Evolutionary conservation across 225 moss, liverwort and hornwort species (phyloP).

Genomic region (Lunularia cruciata): DNA sequence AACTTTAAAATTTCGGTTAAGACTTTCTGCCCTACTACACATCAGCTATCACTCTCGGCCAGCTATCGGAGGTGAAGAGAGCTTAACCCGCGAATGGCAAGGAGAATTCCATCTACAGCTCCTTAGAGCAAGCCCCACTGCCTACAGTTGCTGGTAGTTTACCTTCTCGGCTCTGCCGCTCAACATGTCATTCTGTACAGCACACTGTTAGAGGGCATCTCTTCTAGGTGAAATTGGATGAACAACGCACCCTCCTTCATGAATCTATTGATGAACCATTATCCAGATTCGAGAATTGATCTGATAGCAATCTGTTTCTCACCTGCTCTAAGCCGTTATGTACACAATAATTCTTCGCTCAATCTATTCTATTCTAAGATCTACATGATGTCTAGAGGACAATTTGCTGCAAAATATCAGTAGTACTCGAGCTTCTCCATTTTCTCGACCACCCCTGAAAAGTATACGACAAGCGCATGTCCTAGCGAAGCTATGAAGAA

Average conservation of each 20-base stretch:
- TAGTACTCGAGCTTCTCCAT: conserved; percentile 13
- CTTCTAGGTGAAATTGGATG: not conserved
- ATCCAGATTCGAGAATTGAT: not conserved
- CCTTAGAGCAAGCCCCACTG: too few relatives aligned
- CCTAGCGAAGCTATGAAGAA: conserved; percentile 1
- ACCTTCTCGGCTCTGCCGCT: too few relatives aligned
- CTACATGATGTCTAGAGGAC: not conserved
- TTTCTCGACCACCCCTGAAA: conserved; percentile 2
- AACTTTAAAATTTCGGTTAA: not conserved
- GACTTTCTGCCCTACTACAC: too few relatives aligned
- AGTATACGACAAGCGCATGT: not conserved
- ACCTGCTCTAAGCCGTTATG: not conserved
- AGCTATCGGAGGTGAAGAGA: too few relatives aligned
- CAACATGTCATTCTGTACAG: too few relatives aligned
- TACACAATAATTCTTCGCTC: not conserved
- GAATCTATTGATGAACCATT: too few relatives aligned
- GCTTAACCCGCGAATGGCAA: not conserved
- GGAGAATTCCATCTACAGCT: not conserved
- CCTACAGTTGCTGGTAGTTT: too few relatives aligned
- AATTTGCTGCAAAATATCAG: not conserved
- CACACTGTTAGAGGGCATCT: too few relatives aligned
- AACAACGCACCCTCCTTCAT: not conserved
- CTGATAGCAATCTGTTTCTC: not conserved
- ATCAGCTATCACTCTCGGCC: too few relatives aligned
- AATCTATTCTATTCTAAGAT: not conserved